Conservation (phyloP, 2,329 filamentous ascomycete species). For the Curvularia eragrostidis region DNA sequence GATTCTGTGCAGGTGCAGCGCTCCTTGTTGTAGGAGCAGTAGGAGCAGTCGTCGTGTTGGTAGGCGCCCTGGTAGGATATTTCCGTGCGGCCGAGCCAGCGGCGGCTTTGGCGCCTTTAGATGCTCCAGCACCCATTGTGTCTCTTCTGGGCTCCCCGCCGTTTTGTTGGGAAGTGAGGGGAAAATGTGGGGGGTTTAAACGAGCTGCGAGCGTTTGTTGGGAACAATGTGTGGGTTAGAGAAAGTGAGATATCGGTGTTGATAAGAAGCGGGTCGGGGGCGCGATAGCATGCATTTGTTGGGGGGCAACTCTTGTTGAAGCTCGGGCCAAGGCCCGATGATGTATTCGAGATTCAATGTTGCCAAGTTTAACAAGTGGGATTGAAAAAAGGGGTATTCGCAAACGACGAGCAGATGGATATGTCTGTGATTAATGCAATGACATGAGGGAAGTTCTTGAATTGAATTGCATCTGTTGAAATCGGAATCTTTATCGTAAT, state of each 20-base stretch:
- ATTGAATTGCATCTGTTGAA: not conserved
- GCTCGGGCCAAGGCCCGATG: conserved; percentile 14
- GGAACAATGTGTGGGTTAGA: not conserved
- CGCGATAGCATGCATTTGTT: conserved; percentile 27
- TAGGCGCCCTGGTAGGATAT: conserved; percentile 60
- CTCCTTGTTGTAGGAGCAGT: conserved; percentile 34
- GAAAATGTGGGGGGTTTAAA: not conserved
- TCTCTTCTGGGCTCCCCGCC: not conserved
- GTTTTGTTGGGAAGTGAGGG: conserved; percentile 2
- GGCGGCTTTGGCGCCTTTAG: conserved; percentile 61
- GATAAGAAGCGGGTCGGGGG: conserved; percentile 6
- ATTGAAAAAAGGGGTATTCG: conserved; percentile 1
- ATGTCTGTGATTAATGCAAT: not conserved
- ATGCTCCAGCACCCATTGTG: conserved; percentile 66
- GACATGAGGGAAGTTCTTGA: not conserved
- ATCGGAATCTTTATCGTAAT: not conserved
- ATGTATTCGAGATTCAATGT: conserved; percentile 8
- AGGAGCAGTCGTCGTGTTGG: conserved; percentile 42
- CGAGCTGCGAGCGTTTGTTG: conserved; percentile 1
- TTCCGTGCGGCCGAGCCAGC: conserved; percentile 60
- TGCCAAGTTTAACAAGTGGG: not conserved
- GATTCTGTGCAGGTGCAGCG: conserved; percentile 38
- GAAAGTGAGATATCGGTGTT: not conserved
- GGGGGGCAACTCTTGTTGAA: conserved; percentile 9
- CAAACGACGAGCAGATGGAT: not conserved